phyloP scores from a whole-genome alignment of 768 basidiomycete genomes.

The Lentinula raphanica region DNA sequence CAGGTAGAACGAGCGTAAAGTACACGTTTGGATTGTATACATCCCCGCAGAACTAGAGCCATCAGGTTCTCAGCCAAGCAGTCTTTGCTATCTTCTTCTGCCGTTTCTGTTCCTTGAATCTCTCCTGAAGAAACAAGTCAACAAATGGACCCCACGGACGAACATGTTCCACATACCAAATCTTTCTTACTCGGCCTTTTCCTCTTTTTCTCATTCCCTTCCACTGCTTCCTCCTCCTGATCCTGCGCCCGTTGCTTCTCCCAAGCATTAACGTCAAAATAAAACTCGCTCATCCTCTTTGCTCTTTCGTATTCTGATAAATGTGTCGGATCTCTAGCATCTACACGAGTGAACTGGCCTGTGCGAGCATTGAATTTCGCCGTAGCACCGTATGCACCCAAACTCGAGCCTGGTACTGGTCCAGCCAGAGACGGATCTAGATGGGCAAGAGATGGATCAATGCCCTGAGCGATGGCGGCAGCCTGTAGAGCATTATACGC shows the following conservation, averaged over 20 bases:
- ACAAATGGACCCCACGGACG: slow-evolving; percentile 12
- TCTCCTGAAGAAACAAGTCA: slow-evolving; percentile 44
- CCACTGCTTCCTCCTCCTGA: slow-evolving; percentile 36
- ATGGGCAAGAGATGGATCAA: slow-evolving; percentile 76
- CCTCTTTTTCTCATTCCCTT: slow-evolving; percentile 61
- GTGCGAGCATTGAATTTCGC: slow-evolving; percentile 83
- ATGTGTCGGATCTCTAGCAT: slow-evolving; percentile 69
- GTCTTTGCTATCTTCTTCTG: slow-evolving; percentile 85
- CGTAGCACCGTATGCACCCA: slow-evolving; percentile 41
- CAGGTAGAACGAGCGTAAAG: neutral
- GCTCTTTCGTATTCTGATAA: slow-evolving; percentile 78
- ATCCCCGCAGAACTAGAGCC: neutral
- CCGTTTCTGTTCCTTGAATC: slow-evolving; percentile 78
- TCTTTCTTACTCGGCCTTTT: slow-evolving; percentile 81
- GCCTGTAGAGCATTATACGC: slow-evolving; percentile 54
- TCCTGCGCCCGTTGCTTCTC: slow-evolving; percentile 58
- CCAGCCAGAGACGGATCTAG: slow-evolving; percentile 71
- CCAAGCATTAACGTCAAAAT: slow-evolving; percentile 82
- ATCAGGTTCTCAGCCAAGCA: slow-evolving; percentile 73
- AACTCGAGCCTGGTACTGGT: slow-evolving; percentile 26
- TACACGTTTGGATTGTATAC: neutral
- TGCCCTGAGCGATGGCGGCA: slow-evolving; percentile 72
- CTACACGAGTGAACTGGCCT: slow-evolving; percentile 62
- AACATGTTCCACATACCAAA: slow-evolving; percentile 46
- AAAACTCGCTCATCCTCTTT: slow-evolving; percentile 83